Evolutionary conservation across 2,329 filamentous ascomycete species (phyloP), one percentile per base, ranked within the genome.

Genomic region (Rugonectria rugulosa): DNA sequence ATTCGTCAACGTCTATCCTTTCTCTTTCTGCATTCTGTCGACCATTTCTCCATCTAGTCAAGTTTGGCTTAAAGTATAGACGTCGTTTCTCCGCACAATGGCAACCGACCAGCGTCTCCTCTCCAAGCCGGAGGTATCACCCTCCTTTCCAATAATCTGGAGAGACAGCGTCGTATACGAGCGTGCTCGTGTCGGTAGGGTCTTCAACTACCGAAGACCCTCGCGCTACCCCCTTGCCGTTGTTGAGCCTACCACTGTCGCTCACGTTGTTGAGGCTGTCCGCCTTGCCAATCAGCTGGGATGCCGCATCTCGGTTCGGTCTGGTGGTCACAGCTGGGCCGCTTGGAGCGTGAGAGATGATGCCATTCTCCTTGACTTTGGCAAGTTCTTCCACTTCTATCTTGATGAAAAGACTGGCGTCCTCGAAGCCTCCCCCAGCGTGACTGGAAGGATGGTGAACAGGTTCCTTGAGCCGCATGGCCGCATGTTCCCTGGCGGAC

Each of bases 401-500:
- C 72, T 79, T 6, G 73, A 83, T 52, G 64, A 70, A 12, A 55
- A 56, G 17, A 77, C 70, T 2, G 57, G 57, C 7, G 70, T 79
- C 7, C 75, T 76, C 2, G 69, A 65, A 14, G 80, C 71, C 1
- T 77, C 81, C 5, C 77, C 81, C 3, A 78, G 77, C 45, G 74
- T 74, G n/a, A 83, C 80, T 2, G 79, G 81, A 1, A 62, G 68
- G 19, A 66, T 73, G 62, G 59, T 81, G 9, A 81, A 81, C 58
- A 62, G 50, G 4, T 71, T 71, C 45, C 65, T 82, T n/a, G 61
- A 43, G 1, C 45, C 55, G 1, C 64, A 73, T 38, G 78, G 76
- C 0, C 68, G 76, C 29, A 75, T 83, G 70, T 85, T 85, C 60
- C 72, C 75, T 0, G 80, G 79, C 1, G 82, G 82, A 0, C 82